phyloP scores from a whole-genome alignment of 2,329 filamentous ascomycete species.

The Incumbomyces lentus region DNA sequence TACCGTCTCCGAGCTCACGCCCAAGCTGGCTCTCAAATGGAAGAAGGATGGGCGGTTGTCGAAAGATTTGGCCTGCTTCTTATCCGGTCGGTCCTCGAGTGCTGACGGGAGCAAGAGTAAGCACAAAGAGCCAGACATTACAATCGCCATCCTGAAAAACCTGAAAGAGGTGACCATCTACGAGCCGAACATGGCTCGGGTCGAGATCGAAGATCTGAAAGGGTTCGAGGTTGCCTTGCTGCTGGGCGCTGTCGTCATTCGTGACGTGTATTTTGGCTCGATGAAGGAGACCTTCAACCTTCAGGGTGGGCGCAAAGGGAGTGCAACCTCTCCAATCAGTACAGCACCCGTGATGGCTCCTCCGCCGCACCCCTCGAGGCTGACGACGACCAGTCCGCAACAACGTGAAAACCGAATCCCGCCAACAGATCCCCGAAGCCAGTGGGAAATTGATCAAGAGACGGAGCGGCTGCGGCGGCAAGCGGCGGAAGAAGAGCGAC shows the following conservation, averaged over 20 bases:
- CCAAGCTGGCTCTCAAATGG: slow-evolving; percentile 79
- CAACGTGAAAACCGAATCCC: slow-evolving; percentile 25
- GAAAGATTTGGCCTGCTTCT: slow-evolving; percentile 79
- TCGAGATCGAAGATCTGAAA: slow-evolving; percentile 90
- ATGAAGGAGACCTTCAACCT: slow-evolving; percentile 72
- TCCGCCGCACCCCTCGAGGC: background rate
- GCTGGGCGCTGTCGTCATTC: slow-evolving; percentile 49
- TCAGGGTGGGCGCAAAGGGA: slow-evolving; percentile 10
- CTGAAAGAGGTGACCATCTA: slow-evolving; percentile 76
- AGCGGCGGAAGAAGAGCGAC: slow-evolving; percentile 33
- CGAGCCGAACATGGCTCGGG: slow-evolving; percentile 79
- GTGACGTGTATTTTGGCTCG: slow-evolving; percentile 53
- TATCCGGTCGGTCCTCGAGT: slow-evolving; percentile 65
- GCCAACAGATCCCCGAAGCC: slow-evolving; percentile 39
- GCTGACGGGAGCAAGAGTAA: slow-evolving; percentile 55
- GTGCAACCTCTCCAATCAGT: slow-evolving; percentile 18
- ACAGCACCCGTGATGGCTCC: slow-evolving; percentile 9
- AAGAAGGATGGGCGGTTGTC: slow-evolving; percentile 75
- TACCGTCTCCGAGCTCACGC: slow-evolving; percentile 44
- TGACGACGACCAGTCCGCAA: slow-evolving; percentile 14
- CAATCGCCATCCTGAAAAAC: slow-evolving; percentile 73
- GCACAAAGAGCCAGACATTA: slow-evolving; percentile 89
- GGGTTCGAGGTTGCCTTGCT: slow-evolving; percentile 75
- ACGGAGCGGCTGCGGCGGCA: slow-evolving; percentile 35
- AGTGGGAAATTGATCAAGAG: slow-evolving; percentile 44